Evolutionary conservation across 768 basidiomycete species (phyloP), one percentile per base, ranked within the genome.

Genomic region (Russula emetica): DNA sequence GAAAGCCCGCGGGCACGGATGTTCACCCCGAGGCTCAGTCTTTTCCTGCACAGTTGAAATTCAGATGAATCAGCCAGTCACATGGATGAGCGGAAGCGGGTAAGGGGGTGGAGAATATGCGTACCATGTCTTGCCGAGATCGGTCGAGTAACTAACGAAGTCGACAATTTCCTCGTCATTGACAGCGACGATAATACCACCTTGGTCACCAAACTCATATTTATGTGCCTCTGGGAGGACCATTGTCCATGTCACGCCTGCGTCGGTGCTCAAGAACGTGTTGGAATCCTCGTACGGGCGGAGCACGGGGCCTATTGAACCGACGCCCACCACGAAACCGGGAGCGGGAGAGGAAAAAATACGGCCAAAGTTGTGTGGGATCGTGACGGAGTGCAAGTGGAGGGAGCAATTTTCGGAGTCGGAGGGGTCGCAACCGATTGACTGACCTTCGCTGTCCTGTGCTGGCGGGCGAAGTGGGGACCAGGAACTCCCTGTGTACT

Each of bases 251-350:
- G 84, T 83, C 16, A 94, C 69, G 1, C 97, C 97, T 0, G 87
- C 94, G 70, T 99, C 92, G 0, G 81, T 88, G 69, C 92, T 95
- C 64, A 98, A 73, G 79, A 97, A 99, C 0, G 96, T 98, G 70
- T 97, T 93, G 70, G 90, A 87, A 42, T 97, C 87, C 49, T 89
- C 85, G 69, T 98, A 98, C 0, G 84, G 77, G 20, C 78, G 72
- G 9, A 98, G 77, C 14, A 76, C 73, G 24, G 80, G 75, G 2
- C 96, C 94, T 40, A 97, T 82, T 0, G 85, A 90, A 7, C 97
- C 97, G 2, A 98, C 94, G n/a, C 91, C 96, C 91, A 99, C 96
- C 32, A 92, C 88, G 64, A 93, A 82, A 0, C 97, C 96, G 0
- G 96, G 96, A 0, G 95, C 96, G 6, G 92, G 88, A 0, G 94